Conservation (phyloP, 257 asterid species). For the Capsicum baccatum region DNA sequence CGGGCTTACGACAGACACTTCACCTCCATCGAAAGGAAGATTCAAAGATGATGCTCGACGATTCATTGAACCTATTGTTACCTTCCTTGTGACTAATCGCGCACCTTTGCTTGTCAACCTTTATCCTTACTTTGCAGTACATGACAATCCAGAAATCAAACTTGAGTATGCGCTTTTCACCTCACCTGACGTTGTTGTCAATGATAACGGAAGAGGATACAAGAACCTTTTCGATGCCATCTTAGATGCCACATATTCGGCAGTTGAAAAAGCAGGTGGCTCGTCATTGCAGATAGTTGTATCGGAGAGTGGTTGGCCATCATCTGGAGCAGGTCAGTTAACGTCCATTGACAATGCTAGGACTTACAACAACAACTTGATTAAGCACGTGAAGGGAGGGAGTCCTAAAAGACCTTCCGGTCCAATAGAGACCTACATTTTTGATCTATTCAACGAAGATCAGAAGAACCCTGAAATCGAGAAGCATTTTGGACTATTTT, state of each 20-base stretch:
- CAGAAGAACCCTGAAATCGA: constrained; percentile 41
- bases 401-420: constrained; percentile 42
- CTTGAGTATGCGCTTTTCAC: constrained; percentile 46
- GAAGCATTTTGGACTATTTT: constrained; percentile 42
- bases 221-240: constrained; percentile 43
- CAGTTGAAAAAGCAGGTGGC: constrained; percentile 44
- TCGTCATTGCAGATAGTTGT: constrained; percentile 40
- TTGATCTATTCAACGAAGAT: constrained; percentile 43
- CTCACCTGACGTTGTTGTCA: constrained; percentile 29
- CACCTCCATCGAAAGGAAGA: constrained; percentile 39
- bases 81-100: constrained; percentile 29
- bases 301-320: constrained; percentile 57
- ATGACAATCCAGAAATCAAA: constrained; percentile 3
- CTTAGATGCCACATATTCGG: constrained; percentile 45
- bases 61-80: constrained; percentile 39
- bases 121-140: constrained; percentile 38
- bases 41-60: constrained; percentile 32
- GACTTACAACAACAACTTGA: constrained; percentile 37
- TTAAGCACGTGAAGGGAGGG: constrained; percentile 36
- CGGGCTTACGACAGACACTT: constrained; percentile 33
- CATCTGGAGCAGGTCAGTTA: constrained; percentile 39
- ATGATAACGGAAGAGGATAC: constrained; percentile 39
- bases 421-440: constrained; percentile 41
- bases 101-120: constrained; percentile 42
- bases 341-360: constrained; percentile 38